phyloP scores from a whole-genome alignment of 2,329 filamentous ascomycete species.

The Aspergillus sp. region DNA sequence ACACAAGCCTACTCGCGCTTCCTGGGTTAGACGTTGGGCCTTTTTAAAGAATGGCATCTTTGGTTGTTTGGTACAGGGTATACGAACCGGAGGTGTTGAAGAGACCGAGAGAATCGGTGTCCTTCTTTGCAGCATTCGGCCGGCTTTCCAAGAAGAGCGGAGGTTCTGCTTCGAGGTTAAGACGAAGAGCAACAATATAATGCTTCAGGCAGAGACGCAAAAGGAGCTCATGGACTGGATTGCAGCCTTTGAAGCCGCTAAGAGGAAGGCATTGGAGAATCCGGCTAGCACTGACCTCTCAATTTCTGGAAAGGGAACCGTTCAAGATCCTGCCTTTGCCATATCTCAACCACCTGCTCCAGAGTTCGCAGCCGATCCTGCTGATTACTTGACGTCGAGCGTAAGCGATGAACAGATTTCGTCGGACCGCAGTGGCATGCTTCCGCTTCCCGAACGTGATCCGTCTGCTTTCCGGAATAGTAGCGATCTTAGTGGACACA shows the following conservation, averaged over 20 bases:
- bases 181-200: constrained; percentile 86
- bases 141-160: constrained; percentile 86
- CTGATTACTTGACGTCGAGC: constrained; percentile 63
- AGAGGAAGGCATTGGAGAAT: constrained; percentile 85
- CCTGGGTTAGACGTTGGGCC: constrained; percentile 91
- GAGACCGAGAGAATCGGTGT: constrained; percentile 97
- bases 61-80: constrained; percentile 84
- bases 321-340: constrained; percentile 75
- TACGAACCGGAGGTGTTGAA: constrained; percentile 78
- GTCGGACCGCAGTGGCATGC: constrained; percentile 63
- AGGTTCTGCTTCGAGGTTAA: constrained; percentile 98
- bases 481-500: constrained; percentile 62
- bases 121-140: constrained; percentile 86
- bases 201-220: constrained; percentile 92
- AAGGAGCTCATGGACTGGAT: constrained; percentile 92
- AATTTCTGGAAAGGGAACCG: constrained; percentile 43
- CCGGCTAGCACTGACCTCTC: constrained; percentile 54
- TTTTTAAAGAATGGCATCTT: constrained; percentile 96
- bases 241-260: constrained; percentile 87
- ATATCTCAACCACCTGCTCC: constrained; percentile 85
- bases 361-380: constrained; percentile 81
- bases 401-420: constrained; percentile 55
- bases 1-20: constrained; percentile 85
- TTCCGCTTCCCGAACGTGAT: constrained; percentile 66
- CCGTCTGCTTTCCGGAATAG: constrained; percentile 62